These are phyloP conservation scores for Akanthomyces muscarius DNA, from an alignment of 2,329 filamentous ascomycete genomes.

Conservation along the genomic window DNA sequence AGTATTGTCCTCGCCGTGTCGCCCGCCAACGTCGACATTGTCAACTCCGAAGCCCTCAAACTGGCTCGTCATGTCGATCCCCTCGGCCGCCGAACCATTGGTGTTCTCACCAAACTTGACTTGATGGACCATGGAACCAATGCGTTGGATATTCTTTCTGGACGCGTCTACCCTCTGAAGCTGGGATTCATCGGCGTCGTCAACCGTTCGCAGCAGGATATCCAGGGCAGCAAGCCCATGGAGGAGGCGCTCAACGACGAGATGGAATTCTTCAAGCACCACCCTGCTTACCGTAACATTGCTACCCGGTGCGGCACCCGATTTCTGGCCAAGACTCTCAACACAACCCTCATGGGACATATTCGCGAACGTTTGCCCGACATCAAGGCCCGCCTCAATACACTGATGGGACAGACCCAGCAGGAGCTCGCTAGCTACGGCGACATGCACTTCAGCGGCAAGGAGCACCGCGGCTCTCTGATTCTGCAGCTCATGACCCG, in stretches of 20 bases:
- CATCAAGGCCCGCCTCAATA: conserved; percentile 97
- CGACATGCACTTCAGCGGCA: conserved; percentile 95
- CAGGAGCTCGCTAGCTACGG: conserved; percentile 97
- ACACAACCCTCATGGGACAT: conserved; percentile 91
- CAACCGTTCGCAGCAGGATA: conserved; percentile 97
- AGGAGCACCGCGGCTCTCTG: conserved; percentile 90
- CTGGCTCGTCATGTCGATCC: conserved; percentile 95
- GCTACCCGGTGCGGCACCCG: conserved; percentile 89
- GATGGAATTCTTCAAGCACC: conserved; percentile 92
- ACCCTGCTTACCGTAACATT: conserved; percentile 96
- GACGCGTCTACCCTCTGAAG: conserved; percentile 93
- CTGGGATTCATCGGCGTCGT: conserved; percentile 97
- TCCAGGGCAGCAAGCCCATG: conserved; percentile 92
- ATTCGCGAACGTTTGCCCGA: conserved; percentile 94
- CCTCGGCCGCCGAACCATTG: conserved; percentile 89
- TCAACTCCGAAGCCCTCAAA: conserved; percentile 97
- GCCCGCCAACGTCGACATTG: conserved; percentile 94
- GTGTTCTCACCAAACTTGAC: conserved; percentile 94
- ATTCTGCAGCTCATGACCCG: conserved; percentile 97
- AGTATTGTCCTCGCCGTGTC: conserved; percentile 96
- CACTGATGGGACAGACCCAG: conserved; percentile 98
- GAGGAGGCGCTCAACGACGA: conserved; percentile 86
- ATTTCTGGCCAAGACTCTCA: conserved; percentile 89
- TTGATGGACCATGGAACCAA: conserved; percentile 99
- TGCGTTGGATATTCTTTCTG: conserved; percentile 94